Evolutionary conservation across 1,284 basidiomycete genomes (phyloP).

Genomic region (Melampsora larici-populina): DNA sequence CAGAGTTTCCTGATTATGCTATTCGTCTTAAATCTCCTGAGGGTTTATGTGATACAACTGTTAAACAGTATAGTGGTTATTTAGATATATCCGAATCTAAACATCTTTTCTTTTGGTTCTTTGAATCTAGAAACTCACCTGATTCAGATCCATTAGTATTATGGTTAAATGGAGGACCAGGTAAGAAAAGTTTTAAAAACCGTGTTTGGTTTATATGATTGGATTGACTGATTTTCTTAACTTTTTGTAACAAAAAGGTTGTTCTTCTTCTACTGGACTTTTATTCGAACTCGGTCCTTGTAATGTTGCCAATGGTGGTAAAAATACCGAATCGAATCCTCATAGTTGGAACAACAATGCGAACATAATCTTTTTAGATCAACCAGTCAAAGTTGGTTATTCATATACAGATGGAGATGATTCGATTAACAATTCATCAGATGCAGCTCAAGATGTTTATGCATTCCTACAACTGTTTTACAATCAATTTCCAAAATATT

Average conservation of each 20-base stretch:
- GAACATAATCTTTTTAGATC: slow-evolving; percentile 51
- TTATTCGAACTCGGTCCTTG: slow-evolving; percentile 54
- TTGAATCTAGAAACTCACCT: slow-evolving; percentile 53
- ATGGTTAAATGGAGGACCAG: slow-evolving; percentile 55
- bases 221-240: slow-evolving; percentile 42
- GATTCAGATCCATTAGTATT: slow-evolving; percentile 53
- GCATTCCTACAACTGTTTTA: slow-evolving; percentile 55
- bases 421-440: slow-evolving; percentile 47
- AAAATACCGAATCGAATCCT: slow-evolving; percentile 49
- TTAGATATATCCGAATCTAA: slow-evolving; percentile 53
- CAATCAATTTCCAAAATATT: slow-evolving; percentile 52
- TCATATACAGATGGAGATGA: slow-evolving; percentile 50
- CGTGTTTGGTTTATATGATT: slow-evolving; percentile 45
- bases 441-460: slow-evolving; percentile 51
- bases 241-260: slow-evolving; percentile 7
- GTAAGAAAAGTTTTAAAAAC: slow-evolving; percentile 43
- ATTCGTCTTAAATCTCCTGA: slow-evolving; percentile 32
- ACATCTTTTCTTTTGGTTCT: slow-evolving; percentile 56
- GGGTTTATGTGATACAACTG: slow-evolving; percentile 52
- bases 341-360: slow-evolving; percentile 52
- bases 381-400: slow-evolving; percentile 52
- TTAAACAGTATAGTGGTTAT: slow-evolving; percentile 54
- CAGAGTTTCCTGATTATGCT: slow-evolving; percentile 41
- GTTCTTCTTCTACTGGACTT: slow-evolving; percentile 47
- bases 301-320: slow-evolving; percentile 50